Evolutionary conservation across 345 rosid genomes (phyloP), one percentile per base, ranked within the genome.

Genomic region (Viola odorata): DNA sequence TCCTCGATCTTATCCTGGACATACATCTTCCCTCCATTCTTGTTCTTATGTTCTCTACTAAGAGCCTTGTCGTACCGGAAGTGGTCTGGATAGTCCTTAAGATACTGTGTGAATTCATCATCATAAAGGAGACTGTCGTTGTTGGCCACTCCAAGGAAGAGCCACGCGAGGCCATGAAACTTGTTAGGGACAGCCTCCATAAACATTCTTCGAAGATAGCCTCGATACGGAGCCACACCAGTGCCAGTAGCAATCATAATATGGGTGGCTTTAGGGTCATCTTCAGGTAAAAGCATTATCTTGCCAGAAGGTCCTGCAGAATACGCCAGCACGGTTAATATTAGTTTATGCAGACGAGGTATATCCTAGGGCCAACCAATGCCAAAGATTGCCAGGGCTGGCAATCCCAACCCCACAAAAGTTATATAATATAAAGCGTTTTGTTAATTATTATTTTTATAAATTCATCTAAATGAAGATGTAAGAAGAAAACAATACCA

Each of bases 181-280:
- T 90, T 90, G 81, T 73, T 79, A 0, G 86, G 88, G 53, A 94
- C 89, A 9, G 77, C 63, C 75, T 94, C 99, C 97, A 90, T 94
- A 71, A 94, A 90, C 97, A 94, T 94, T 7, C 99, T 96, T 13
- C 97, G 83, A 23, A 94, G 81, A 72, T 94, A 94, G 37, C 91
- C 97, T 76, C 99, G 81, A 67, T 12, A 94, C 37, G 99, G 99
- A 61, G 99, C 99, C 9, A 94, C 71, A 44, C 99, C 99, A 4
- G 99, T 94, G 55, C 99, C 99, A 0, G 99, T 94, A 17, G 95
- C 97, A 7, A 94, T 88, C 99, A 94, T 90, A 72, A 94, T 94
- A 76, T 94, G 99, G 59, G 85, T 88, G 49, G 95, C 95, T 45
- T 79, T 85, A 0, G 89, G 91, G 61, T 85, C 76, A 4, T 81